A percentile compares a stretch with the other conserved stretches of the same genome.
Evolutionary conservation across 495 filamentous ascomycete species (phyloP).

Genomic region (Cercophora samala): DNA sequence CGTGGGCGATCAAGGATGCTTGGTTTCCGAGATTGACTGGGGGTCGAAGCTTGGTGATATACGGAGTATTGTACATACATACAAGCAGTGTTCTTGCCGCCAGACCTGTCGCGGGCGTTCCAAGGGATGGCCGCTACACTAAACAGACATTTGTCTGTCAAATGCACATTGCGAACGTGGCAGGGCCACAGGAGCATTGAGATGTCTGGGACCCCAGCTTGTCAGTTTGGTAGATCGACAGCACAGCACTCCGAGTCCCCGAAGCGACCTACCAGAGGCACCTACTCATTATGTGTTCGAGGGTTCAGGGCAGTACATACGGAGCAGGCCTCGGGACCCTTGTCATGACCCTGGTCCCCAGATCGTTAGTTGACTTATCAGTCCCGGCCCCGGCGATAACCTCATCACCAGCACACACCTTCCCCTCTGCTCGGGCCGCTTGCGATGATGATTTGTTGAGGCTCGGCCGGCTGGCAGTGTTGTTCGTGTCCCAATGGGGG

Average conservation of each 20-base stretch:
- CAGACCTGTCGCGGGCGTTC: too few species aligned
- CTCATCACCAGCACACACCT: not conserved
- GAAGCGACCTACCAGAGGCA: not conserved
- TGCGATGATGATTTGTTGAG: not conserved
- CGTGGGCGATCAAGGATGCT: not conserved
- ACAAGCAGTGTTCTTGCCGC: too few species aligned
- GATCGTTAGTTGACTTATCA: not conserved
- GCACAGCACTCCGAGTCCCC: not conserved
- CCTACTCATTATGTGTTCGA: too few species aligned
- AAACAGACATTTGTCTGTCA: not conserved
- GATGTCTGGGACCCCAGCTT: not conserved
- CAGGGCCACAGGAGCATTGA: not conserved
- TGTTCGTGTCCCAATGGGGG: not conserved
- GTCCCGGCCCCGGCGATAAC: not conserved
- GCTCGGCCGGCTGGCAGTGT: not conserved
- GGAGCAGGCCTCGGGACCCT: not conserved
- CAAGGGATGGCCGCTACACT: not conserved
- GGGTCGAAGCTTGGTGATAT: not conserved
- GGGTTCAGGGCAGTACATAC: not conserved
- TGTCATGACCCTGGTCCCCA: not conserved
- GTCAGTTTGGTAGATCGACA: not conserved
- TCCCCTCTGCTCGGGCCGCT: not conserved
- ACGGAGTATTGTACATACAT: too few species aligned
- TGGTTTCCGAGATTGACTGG: not conserved
- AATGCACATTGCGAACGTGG: not conserved